Evolutionary conservation across 345 rosid genomes (phyloP).

Genomic region (Brassica cretica): DNA sequence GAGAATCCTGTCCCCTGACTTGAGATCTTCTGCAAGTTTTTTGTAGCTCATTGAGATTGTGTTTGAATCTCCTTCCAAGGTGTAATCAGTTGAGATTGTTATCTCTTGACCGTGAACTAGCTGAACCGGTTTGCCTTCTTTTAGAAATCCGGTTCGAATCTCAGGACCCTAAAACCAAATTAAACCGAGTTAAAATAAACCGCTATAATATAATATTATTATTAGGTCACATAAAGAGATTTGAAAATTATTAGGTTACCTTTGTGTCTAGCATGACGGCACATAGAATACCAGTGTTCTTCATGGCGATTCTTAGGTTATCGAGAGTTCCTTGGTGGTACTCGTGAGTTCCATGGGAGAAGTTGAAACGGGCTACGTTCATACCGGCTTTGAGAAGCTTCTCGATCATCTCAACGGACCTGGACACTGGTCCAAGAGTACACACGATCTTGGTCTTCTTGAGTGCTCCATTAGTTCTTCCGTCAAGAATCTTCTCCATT

Average conservation of each 20-base stretch:
- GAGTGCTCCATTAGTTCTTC: not conserved
- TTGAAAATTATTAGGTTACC: not conserved
- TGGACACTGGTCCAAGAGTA: not conserved
- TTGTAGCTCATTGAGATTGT: not conserved
- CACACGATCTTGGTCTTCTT: not conserved
- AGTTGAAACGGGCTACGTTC: not conserved
- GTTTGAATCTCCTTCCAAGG: not conserved
- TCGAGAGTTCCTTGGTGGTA: not conserved
- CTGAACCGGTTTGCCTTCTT: not conserved
- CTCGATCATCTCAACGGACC: not conserved
- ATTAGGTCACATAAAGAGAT: not conserved
- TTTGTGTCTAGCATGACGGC: not conserved
- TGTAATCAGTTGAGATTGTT: not conserved
- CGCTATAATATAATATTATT: not conserved
- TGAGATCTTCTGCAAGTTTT: not conserved
- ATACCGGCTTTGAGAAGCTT: not conserved
- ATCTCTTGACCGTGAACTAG: not conserved
- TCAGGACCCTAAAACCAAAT: not conserved
- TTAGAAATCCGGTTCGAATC: not conserved
- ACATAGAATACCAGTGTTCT: not conserved
- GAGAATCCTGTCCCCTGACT: not conserved
- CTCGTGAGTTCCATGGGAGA: not conserved
- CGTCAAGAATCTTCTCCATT: not conserved
- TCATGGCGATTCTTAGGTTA: not conserved
- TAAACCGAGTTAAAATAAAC: not conserved